These are phyloP conservation scores for Lumnitzera racemosa DNA, from an alignment of 345 rosid genomes.

Conservation along the genomic window DNA sequence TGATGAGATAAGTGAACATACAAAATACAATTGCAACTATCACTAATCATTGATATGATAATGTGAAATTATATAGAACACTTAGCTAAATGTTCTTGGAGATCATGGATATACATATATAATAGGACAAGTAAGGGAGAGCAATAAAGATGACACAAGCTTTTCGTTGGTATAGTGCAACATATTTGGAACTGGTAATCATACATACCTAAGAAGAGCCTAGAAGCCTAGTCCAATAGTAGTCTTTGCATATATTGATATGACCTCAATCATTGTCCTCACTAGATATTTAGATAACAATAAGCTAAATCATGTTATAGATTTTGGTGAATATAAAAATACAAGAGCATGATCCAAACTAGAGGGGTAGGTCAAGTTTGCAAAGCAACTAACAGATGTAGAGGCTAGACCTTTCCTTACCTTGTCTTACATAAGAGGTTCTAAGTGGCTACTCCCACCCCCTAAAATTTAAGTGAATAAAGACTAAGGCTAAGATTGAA, in stretches of 20 bases:
- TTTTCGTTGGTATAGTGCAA: slow-evolving; percentile 51
- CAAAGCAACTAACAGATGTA: slow-evolving; percentile 19
- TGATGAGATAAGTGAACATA: background rate
- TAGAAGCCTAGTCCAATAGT: slow-evolving; percentile 47
- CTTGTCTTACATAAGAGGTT: slow-evolving; percentile 39
- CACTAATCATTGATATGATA: background rate
- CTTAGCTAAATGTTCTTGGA: slow-evolving; percentile 27
- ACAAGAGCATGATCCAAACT: slow-evolving; percentile 34
- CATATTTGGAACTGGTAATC: slow-evolving; percentile 29
- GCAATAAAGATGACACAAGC: slow-evolving; percentile 28
- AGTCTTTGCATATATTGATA: slow-evolving; percentile 39
- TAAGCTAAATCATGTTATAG: slow-evolving; percentile 19
- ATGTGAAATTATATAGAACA: slow-evolving; percentile 18
- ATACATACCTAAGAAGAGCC: slow-evolving; percentile 53
- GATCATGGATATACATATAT: slow-evolving; percentile 32
- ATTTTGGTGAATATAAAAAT: slow-evolving; percentile 51
- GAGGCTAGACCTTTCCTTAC: slow-evolving; percentile 28
- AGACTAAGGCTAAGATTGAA: too few species aligned
- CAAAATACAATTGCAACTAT: background rate
- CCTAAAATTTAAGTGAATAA: slow-evolving; percentile 7
- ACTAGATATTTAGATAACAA: slow-evolving; percentile 39
- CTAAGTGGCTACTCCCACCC: slow-evolving; percentile 70
- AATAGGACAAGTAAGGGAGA: slow-evolving; percentile 50
- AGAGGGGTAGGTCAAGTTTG: slow-evolving; percentile 18
- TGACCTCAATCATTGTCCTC: slow-evolving; percentile 29